A percentile compares a stretch with the other conserved stretches of the same genome.
Conservation (phyloP, 2,329 filamentous ascomycete species). For the Botryosphaeria dothidea region DNA sequence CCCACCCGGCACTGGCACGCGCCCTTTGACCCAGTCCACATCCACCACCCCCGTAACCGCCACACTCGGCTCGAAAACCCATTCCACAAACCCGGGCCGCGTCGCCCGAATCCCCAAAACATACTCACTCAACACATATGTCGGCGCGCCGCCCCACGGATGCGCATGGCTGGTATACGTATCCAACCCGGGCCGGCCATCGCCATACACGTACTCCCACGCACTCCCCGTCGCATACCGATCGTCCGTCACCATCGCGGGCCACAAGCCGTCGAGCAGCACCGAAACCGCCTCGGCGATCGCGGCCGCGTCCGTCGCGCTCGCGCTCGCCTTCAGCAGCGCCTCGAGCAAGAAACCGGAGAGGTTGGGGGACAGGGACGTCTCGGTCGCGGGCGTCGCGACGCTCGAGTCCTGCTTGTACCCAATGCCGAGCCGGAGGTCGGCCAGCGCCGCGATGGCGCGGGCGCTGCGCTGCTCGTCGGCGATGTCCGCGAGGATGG, state of each 20-base stretch:
- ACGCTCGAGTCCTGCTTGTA: conserved; percentile 35
- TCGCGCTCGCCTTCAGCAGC: conserved; percentile 31
- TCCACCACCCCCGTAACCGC: neutral
- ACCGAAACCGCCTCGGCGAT: conserved; percentile 21
- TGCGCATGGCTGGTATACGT: conserved; percentile 47
- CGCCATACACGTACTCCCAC: conserved; percentile 49
- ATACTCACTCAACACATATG: conserved; percentile 39
- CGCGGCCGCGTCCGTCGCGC: neutral
- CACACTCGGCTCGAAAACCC: conserved; percentile 1
- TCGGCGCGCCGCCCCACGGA: conserved; percentile 49
- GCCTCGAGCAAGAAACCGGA: conserved; percentile 47
- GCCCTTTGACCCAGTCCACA: conserved; percentile 4
- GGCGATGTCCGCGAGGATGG: conserved; percentile 37
- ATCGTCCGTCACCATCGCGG: conserved; percentile 42
- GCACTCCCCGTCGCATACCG: conserved; percentile 41
- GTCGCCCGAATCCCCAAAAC: conserved; percentile 7
- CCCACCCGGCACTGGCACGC: conserved; percentile 1
- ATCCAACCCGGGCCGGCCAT: conserved; percentile 42
- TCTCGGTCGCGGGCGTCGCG: conserved; percentile 30
- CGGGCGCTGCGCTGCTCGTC: conserved; percentile 32
- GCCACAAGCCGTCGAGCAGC: conserved; percentile 44
- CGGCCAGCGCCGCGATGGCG: conserved; percentile 32
- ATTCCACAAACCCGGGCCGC: neutral
- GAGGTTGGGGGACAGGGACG: conserved; percentile 46
- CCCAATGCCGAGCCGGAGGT: conserved; percentile 36